Evolutionary conservation across 441 rosid species (phyloP).

Genomic region (Populus hybrid): DNA sequence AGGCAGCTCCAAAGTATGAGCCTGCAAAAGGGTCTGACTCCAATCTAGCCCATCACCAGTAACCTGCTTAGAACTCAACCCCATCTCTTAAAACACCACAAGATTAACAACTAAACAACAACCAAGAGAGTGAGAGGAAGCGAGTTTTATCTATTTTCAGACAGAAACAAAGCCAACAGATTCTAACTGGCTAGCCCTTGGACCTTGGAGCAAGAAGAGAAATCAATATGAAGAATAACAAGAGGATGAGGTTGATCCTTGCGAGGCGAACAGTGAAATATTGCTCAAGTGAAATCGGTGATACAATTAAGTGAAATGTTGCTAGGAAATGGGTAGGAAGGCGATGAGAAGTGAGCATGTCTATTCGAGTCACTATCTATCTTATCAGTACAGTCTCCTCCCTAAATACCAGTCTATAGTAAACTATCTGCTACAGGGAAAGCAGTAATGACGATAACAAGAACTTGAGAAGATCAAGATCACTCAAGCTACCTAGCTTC

Average conservation of each 20-base stretch:
- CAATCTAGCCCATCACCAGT: conserved; percentile 43
- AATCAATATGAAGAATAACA: conserved; percentile 20
- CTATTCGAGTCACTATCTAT: conserved; percentile 16
- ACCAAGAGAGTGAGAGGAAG: too few relatives aligned
- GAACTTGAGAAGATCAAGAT: background rate
- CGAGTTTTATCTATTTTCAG: background rate
- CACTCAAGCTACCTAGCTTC: background rate
- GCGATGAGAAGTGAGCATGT: conserved; percentile 38
- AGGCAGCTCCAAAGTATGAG: conserved; percentile 30
- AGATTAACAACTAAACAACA: background rate
- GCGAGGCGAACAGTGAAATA: conserved; percentile 9
- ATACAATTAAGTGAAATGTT: background rate
- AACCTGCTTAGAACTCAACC: conserved; percentile 50
- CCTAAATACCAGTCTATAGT: background rate
- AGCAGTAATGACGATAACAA: background rate
- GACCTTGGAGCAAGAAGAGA: conserved; percentile 36
- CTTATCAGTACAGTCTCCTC: background rate
- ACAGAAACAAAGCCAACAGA: background rate
- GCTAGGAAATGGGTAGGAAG: conserved; percentile 34
- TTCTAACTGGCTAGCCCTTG: conserved; percentile 23
- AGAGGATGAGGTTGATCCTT: conserved; percentile 18
- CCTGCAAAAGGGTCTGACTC: conserved; percentile 39
- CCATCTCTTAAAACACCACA: conserved; percentile 28
- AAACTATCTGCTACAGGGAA: background rate
- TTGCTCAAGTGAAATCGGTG: background rate